Evolutionary conservation across 176 grass and related monocot genomes (phyloP).

Genomic region (Musa troglodytarum): DNA sequence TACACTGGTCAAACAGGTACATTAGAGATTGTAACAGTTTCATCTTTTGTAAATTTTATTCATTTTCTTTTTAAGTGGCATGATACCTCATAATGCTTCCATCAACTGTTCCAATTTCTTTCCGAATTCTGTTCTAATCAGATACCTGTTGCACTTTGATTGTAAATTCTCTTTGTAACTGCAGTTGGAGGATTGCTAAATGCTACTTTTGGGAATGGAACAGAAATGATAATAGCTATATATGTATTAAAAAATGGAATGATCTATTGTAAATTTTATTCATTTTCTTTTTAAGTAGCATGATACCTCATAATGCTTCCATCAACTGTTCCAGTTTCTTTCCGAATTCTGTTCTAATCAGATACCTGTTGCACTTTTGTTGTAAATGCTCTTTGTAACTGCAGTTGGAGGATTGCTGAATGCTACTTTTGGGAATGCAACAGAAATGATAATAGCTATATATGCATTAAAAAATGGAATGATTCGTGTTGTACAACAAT

Average conservation of each 20-base stretch:
- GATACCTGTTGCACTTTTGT: slow-evolving; percentile 4
- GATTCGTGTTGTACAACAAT: slow-evolving; percentile 95
- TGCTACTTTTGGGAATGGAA: slow-evolving; percentile 94
- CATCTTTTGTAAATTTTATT: not conserved
- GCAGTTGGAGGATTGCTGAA: slow-evolving; percentile 88
- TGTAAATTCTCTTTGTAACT: slow-evolving; percentile 15
- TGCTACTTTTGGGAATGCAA: slow-evolving; percentile 95
- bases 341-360: not conserved
- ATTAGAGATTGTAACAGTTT: not conserved
- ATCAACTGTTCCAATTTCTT: not conserved
- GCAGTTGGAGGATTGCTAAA: slow-evolving; percentile 89
- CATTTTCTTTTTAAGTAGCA: slow-evolving; percentile 3
- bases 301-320: not conserved
- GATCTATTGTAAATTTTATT: not conserved
- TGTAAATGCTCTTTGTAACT: slow-evolving; percentile 15
- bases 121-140: not conserved
- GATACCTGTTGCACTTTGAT: slow-evolving; percentile 5
- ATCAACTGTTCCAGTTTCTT: not conserved
- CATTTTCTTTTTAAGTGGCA: slow-evolving; percentile 2
- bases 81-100: not conserved
- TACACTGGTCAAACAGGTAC: slow-evolving; percentile 91
- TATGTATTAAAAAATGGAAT: slow-evolving; percentile 22
- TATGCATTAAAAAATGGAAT: slow-evolving; percentile 96
- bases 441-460: slow-evolving; percentile 96
- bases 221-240: slow-evolving; percentile 96